Conservation (phyloP, 1,139 yeast genomes). For the Yamadazyma mexicana region DNA sequence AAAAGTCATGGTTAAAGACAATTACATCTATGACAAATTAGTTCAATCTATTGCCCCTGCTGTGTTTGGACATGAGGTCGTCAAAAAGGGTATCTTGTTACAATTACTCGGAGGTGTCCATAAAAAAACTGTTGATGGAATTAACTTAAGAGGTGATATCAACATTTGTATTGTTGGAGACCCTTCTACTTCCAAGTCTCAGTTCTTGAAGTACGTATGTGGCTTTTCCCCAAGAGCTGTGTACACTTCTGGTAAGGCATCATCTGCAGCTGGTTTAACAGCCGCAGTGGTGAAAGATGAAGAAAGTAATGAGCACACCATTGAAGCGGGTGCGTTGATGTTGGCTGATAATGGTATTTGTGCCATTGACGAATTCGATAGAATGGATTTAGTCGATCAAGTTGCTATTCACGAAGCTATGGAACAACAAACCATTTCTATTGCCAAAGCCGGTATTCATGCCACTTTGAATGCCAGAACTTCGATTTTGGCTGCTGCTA, state of each 20-base stretch:
- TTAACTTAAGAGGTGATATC: constrained; percentile 94
- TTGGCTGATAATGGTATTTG: constrained; percentile 98
- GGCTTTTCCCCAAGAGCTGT: constrained; percentile 92
- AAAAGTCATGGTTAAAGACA: constrained; percentile 88
- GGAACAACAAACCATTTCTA: constrained; percentile 98
- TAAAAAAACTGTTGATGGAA: constrained; percentile 91
- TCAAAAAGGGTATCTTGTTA: constrained; percentile 86
- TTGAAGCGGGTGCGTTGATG: constrained; percentile 99
- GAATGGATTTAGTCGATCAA: constrained; percentile 94
- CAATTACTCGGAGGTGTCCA: constrained; percentile 97
- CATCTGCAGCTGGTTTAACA: constrained; percentile 97
- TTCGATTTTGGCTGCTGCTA: constrained; percentile 95
- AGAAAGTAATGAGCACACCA: constrained; percentile 95
- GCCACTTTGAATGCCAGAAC: constrained; percentile 97
- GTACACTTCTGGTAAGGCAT: constrained; percentile 97
- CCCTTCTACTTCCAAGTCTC: constrained; percentile 97
- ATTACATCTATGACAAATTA: constrained; percentile 78
- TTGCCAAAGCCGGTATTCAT: constrained; percentile 97
- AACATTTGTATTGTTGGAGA: constrained; percentile 97
- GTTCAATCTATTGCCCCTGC: constrained; percentile 95
- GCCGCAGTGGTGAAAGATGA: constrained; percentile 98
- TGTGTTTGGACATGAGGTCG: constrained; percentile 93
- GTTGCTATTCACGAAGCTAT: constrained; percentile 99
- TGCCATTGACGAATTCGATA: constrained; percentile 97
- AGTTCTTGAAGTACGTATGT: constrained; percentile 90